Percentiles rank a stretch among this genome's conserved stretches.
These are phyloP conservation scores for Stachybotrys elegans DNA, from an alignment of 2,329 filamentous ascomycete species.

Conservation along the genomic window DNA sequence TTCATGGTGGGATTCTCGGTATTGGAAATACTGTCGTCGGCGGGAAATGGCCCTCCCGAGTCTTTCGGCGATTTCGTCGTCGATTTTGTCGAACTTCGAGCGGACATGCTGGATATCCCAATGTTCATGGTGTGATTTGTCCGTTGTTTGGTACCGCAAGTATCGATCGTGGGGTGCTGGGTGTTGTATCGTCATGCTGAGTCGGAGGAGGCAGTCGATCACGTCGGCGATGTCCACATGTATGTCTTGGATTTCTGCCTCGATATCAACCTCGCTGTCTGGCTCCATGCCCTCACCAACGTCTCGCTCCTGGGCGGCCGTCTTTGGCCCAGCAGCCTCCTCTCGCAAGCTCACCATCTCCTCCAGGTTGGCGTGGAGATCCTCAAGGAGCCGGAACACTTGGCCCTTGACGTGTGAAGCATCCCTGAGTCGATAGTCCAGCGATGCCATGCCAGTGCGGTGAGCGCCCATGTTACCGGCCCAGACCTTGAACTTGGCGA, in stretches of 20 bases:
- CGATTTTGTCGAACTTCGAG: conserved; percentile 21
- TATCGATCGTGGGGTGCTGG: conserved; percentile 30
- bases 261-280: background rate
- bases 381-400: conserved; percentile 15
- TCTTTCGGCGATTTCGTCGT: conserved; percentile 10
- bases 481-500: conserved; percentile 17
- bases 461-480: conserved; percentile 12
- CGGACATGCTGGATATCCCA: conserved; percentile 24
- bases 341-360: background rate
- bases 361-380: conserved; percentile 8
- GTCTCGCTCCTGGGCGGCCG: background rate
- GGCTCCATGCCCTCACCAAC: conserved; percentile 6
- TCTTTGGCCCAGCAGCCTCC: background rate
- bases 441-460: conserved; percentile 6
- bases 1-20: conserved; percentile 27
- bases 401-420: conserved; percentile 12
- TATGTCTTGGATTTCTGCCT: conserved; percentile 14
- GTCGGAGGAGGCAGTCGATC: conserved; percentile 25
- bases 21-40: conserved; percentile 29
- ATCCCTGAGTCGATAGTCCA: conserved; percentile 14
- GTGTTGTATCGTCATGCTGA: conserved; percentile 30
- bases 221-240: conserved; percentile 15
- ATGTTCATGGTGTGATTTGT: conserved; percentile 16
- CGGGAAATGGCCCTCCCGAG: conserved; percentile 28
- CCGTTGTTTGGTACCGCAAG: conserved; percentile 8